A percentile compares a stretch with the other conserved stretches of the same genome.
Conservation (phyloP, 345 rosid genomes). For the Brassica rapa region DNA sequence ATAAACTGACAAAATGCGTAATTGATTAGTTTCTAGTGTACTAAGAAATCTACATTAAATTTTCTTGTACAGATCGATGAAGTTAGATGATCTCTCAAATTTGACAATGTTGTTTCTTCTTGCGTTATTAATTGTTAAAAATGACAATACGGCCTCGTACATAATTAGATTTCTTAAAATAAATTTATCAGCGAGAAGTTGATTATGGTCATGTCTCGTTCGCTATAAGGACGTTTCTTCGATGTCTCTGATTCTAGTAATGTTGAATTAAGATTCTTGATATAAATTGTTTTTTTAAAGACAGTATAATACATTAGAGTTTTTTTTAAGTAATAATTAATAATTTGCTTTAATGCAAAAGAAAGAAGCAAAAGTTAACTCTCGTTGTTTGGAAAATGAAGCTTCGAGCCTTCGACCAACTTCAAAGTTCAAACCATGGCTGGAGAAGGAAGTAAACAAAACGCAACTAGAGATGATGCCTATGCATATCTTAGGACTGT, state of each 20-base stretch:
- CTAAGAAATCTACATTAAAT: neutral
- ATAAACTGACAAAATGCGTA: neutral
- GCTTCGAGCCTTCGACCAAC: neutral
- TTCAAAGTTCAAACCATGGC: slow-evolving; percentile 7
- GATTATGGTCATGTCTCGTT: neutral
- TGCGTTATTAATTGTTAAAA: neutral
- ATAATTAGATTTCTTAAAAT: neutral
- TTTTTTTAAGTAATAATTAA: neutral
- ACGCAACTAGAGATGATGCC: neutral
- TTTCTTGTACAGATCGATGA: neutral
- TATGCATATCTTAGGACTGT: neutral
- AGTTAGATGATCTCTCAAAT: neutral
- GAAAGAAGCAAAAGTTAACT: neutral
- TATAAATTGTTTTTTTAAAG: neutral
- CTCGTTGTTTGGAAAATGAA: neutral
- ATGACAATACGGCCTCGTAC: neutral
- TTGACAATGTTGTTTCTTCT: neutral
- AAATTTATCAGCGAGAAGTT: neutral
- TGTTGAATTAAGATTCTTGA: neutral
- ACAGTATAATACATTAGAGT: neutral
- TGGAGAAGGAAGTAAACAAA: slow-evolving; percentile 8
- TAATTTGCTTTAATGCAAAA: neutral
- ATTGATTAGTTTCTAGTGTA: neutral
- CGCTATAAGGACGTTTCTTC: neutral
- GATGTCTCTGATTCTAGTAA: neutral